These are phyloP conservation scores for Balamuthia mandrillaris DNA, from an alignment of 208 protist species.

Conservation along the genomic window DNA sequence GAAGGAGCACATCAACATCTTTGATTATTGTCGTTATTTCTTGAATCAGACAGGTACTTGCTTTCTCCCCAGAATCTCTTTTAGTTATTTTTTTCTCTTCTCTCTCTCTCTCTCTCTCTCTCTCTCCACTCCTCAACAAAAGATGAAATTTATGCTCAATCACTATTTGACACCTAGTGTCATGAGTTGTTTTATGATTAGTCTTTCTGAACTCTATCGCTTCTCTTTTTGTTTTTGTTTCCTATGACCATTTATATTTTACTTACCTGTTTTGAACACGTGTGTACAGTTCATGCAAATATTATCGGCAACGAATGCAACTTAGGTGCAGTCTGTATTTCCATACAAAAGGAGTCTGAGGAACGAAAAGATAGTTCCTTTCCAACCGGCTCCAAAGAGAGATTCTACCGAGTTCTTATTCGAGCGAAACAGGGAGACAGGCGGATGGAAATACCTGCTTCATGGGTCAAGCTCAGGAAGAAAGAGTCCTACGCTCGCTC, in stretches of 20 bases:
- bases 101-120: too few relatives aligned
- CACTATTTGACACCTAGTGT: too few relatives aligned
- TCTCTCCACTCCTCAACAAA: neutral
- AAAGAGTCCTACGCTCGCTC: neutral
- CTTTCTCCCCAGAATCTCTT: too few relatives aligned
- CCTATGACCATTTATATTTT: too few relatives aligned
- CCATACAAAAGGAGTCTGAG: slow-evolving; percentile 6
- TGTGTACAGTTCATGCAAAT: neutral
- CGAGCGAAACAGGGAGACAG: slow-evolving; percentile 2
- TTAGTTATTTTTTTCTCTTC: too few relatives aligned
- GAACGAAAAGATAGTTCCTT: too few relatives aligned
- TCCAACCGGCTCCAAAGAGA: too few relatives aligned
- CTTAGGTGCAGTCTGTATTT: neutral
- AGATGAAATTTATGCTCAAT: too few relatives aligned
- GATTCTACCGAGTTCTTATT: neutral
- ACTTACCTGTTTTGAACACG: too few relatives aligned
- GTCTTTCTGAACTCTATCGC: too few relatives aligned
- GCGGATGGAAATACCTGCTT: neutral
- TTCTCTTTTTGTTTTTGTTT: too few relatives aligned
- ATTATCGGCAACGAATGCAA: slow-evolving; percentile 19
- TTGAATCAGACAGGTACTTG: neutral
- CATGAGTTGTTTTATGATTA: too few relatives aligned
- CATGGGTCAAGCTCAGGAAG: neutral
- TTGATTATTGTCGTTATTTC: neutral
- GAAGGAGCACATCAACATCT: slow-evolving; percentile 23